Conservation (phyloP, 805 yeast genomes). For the Cyberlindnera maclurae region DNA sequence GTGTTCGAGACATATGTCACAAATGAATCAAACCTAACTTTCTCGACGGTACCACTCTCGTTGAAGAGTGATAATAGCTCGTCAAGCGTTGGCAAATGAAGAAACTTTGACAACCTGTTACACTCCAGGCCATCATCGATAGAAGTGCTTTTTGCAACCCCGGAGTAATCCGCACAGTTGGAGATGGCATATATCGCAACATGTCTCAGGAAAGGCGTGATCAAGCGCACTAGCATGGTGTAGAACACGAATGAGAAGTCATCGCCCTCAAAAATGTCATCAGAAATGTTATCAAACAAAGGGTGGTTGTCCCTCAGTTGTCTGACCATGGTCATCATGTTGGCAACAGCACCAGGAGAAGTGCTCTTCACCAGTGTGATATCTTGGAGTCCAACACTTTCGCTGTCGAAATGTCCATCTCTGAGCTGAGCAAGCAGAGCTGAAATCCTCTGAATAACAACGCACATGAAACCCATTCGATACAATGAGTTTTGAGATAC, state of each 20-base stretch:
- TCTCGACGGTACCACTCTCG: conserved; percentile 21
- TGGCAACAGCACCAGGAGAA: conserved; percentile 7
- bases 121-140: conserved; percentile 37
- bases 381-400: conserved; percentile 27
- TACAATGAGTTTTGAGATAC: conserved; percentile 41
- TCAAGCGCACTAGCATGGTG: conserved; percentile 47
- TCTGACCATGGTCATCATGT: conserved; percentile 9
- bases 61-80: conserved; percentile 14
- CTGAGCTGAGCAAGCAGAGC: conserved; percentile 18
- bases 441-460: conserved; percentile 39
- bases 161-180: conserved; percentile 39
- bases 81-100: conserved; percentile 38
- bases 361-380: conserved; percentile 22
- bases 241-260: conserved; percentile 36
- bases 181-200: conserved; percentile 50
- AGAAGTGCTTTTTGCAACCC: conserved; percentile 24
- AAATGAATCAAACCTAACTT: conserved; percentile 12
- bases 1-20: conserved; percentile 15
- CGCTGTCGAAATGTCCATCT: conserved; percentile 23
- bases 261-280: conserved; percentile 17
- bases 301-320: conserved; percentile 22
- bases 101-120: conserved; percentile 41
- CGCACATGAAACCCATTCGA: conserved; percentile 42
- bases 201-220: conserved; percentile 60
- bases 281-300: conserved; percentile 23